phyloP scores from a whole-genome alignment of 257 asterid species.

The Petunia secreta region DNA sequence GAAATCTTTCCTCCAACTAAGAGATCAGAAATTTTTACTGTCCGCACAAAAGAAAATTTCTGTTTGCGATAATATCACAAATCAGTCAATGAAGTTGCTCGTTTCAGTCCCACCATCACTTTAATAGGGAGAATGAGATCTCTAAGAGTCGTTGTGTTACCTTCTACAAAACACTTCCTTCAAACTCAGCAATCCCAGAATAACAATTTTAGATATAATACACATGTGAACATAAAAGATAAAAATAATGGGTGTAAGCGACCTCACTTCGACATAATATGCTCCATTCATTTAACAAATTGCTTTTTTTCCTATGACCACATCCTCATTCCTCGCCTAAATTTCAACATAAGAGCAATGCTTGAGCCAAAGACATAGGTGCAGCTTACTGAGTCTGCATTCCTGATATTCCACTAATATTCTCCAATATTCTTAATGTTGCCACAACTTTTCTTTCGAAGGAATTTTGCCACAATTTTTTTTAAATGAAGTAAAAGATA shows the following conservation, averaged over 20 bases:
- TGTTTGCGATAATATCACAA: conserved; percentile 12
- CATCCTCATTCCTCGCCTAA: not conserved
- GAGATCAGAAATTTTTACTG: not conserved
- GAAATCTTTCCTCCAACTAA: conserved; percentile 7
- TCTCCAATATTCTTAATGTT: not conserved
- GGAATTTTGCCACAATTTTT: too few relatives aligned
- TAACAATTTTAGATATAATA: not conserved
- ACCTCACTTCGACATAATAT: not conserved
- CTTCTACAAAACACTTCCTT: conserved; percentile 17
- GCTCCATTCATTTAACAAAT: not conserved
- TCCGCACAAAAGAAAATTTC: not conserved
- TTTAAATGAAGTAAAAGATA: too few relatives aligned
- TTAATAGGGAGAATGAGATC: not conserved
- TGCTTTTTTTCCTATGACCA: conserved; percentile 14
- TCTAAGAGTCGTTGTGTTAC: not conserved
- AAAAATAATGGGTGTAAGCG: not conserved
- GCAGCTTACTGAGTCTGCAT: not conserved
- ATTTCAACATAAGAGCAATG: not conserved
- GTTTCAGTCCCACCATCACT: conserved; percentile 10
- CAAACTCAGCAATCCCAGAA: not conserved
- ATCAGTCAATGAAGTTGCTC: not conserved
- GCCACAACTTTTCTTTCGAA: not conserved
- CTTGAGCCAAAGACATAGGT: not conserved
- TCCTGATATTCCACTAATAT: not conserved
- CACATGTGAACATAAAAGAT: not conserved